These are phyloP conservation scores for Nidularia sp. DNA, from an alignment of 768 basidiomycete genomes.

Conservation along the genomic window DNA sequence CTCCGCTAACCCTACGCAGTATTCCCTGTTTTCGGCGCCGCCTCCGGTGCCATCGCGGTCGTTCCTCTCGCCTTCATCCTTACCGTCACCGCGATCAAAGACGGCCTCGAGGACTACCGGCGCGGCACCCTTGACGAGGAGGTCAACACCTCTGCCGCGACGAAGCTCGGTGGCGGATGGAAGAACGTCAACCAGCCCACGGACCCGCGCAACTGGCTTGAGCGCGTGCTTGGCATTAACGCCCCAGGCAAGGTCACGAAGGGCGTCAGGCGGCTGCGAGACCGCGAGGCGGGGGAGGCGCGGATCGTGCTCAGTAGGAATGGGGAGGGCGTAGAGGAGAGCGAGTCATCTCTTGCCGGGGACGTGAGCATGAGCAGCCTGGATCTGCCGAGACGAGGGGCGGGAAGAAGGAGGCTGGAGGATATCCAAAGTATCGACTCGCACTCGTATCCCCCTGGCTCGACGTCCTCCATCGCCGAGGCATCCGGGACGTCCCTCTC, in stretches of 20 bases:
- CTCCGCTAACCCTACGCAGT: conserved; percentile 35
- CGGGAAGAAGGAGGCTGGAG: conserved; percentile 52
- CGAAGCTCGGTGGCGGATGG: conserved; percentile 81
- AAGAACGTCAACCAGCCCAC: conserved; percentile 83
- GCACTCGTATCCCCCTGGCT: conserved; percentile 59
- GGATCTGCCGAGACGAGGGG: conserved; percentile 34
- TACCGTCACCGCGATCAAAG: conserved; percentile 87
- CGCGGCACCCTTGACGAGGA: conserved; percentile 83
- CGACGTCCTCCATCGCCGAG: conserved; percentile 28
- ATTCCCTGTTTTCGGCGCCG: conserved; percentile 88
- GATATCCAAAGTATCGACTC: conserved; percentile 67
- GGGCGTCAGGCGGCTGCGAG: conserved; percentile 82
- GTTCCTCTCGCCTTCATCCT: conserved; percentile 88
- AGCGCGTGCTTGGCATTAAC: conserved; percentile 69
- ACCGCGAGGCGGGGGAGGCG: conserved; percentile 64
- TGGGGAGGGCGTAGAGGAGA: conserved; percentile 24
- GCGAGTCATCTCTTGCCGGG: not conserved
- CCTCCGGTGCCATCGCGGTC: conserved; percentile 75
- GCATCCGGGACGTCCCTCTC: conserved; percentile 31
- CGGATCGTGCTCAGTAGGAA: conserved; percentile 57
- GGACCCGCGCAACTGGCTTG: conserved; percentile 73
- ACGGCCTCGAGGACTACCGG: conserved; percentile 95
- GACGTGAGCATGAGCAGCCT: conserved; percentile 38
- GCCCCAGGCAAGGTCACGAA: conserved; percentile 73
- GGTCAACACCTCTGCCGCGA: conserved; percentile 92